A percentile compares a stretch with the other conserved stretches of the same genome.
Evolutionary conservation across 495 filamentous ascomycete genomes (phyloP).

Genomic region (Oidiodendron maius): DNA sequence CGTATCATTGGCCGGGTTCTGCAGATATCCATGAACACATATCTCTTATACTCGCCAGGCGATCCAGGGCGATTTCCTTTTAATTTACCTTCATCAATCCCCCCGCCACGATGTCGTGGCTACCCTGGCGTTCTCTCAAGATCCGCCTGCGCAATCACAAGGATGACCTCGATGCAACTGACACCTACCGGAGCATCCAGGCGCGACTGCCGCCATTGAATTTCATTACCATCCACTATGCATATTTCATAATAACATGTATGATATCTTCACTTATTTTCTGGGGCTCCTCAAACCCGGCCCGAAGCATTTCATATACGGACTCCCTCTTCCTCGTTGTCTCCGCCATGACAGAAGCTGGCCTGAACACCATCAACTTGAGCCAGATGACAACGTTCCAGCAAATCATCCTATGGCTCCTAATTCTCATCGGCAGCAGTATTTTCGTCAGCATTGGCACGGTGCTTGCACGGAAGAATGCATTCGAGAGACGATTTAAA

Average conservation of each 20-base stretch:
- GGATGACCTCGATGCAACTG: no score
- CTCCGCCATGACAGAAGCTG: slow-evolving; percentile 69
- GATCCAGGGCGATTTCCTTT: no score
- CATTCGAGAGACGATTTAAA: slow-evolving; percentile 63
- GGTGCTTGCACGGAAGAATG: slow-evolving; percentile 58
- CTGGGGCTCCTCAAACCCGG: slow-evolving; percentile 60
- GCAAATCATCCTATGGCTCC: slow-evolving; percentile 65
- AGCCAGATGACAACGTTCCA: slow-evolving; percentile 74
- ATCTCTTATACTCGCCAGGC: no score
- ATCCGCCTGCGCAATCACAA: no score
- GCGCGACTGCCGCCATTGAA: slow-evolving; percentile 50
- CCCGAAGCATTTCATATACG: slow-evolving; percentile 58
- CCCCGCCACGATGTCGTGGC: no score
- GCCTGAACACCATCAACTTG: slow-evolving; percentile 61
- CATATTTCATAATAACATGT: slow-evolving; percentile 66
- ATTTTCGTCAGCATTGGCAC: slow-evolving; percentile 61
- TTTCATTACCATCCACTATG: slow-evolving; percentile 74
- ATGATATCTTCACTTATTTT: slow-evolving; percentile 65
- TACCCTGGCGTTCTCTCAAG: no score
- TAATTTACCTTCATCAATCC: no score
- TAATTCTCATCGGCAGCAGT: slow-evolving; percentile 67
- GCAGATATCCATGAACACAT: no score
- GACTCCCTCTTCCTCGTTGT: slow-evolving; percentile 73
- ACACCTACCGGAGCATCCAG: neutral
- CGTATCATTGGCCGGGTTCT: no score